Evolutionary conservation across 2,329 filamentous ascomycete species (phyloP), one percentile per base, ranked within the genome.

Genomic region (Pleoardoris graminearum): DNA sequence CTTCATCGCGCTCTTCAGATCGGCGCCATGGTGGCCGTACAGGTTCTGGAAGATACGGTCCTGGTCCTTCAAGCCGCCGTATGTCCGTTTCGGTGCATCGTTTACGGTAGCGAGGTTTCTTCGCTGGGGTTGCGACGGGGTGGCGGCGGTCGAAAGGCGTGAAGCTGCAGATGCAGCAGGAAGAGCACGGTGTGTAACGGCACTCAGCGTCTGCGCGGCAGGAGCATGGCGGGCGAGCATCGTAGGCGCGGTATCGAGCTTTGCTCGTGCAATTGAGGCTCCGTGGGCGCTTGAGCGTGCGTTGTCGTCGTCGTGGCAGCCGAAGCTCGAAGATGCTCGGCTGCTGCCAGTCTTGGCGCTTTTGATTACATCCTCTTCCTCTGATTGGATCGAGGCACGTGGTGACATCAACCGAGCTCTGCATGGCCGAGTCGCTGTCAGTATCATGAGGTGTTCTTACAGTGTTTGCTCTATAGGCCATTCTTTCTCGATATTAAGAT

Each of bases 31-130:
- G 73, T 94, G 91, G 69, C 91, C 87, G 80, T 99, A 99, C 54
- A 99, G 83, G 79, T 99, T 99, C 80, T 96, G 92, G 80, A 99
- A 99, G 78, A 99, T 99, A 69, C 94, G 87, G 79, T 99, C 94
- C 80, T 97, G 91, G 75, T 99, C 94, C 79, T 86, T 89, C 66
- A 99, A 83, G 53, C 91, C 91, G 68, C 94, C 91, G 76, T 95
- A 89, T 62, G 84, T 82, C 69, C 80, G 77, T 75, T 88, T 87
- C 16, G 77, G 71, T 12, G 72, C 71, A 66, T 81, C 79, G 57
- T 79, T 75, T 27, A 81, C 78, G n/a, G 82, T 74, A 70, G 82
- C 73, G 78, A 97, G 88, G 64, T 83, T 82, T 74, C 93, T 87
- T 70, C 76, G 77, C 73, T 85, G 83, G 64, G 80, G 77, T 50